phyloP scores from a whole-genome alignment of 371 early-diverging fungal genomes.

The Rhizopus delemar region DNA sequence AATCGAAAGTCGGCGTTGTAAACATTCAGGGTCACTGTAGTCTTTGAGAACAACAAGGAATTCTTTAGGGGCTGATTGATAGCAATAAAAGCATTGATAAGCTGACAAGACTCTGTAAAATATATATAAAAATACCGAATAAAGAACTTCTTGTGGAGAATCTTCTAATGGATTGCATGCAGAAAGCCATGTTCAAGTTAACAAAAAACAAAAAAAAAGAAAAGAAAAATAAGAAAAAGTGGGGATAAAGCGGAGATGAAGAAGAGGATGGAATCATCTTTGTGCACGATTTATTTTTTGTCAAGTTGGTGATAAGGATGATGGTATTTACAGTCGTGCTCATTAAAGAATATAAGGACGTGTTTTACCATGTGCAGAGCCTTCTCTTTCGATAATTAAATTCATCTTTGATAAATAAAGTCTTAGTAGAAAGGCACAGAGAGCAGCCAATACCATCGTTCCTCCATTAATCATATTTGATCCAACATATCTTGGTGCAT shows the following conservation, averaged over 20 bases:
- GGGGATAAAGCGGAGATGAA: too few relatives aligned
- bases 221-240: too few relatives aligned
- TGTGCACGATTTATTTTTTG: background rate
- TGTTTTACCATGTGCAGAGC: conserved; percentile 16
- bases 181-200: too few relatives aligned
- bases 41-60: conserved; percentile 58
- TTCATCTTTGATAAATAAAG: conserved; percentile 31
- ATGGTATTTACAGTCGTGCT: background rate
- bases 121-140: background rate
- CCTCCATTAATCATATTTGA: conserved; percentile 54
- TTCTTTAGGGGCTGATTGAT: conserved; percentile 10
- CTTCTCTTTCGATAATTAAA: conserved; percentile 32
- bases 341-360: conserved; percentile 26
- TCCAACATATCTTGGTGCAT: conserved; percentile 51
- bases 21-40: conserved; percentile 48
- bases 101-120: background rate
- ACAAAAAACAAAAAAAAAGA: too few relatives aligned
- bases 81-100: too few relatives aligned
- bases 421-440: conserved; percentile 36
- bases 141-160: background rate
- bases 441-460: conserved; percentile 48
- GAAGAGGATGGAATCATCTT: too few relatives aligned
- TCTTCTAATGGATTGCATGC: too few relatives aligned
- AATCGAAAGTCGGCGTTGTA: conserved; percentile 46
- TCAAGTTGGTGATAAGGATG: background rate